These are phyloP conservation scores for Pezizomycotina sp. DNA, from an alignment of 2,329 filamentous ascomycete species.

Conservation along the genomic window DNA sequence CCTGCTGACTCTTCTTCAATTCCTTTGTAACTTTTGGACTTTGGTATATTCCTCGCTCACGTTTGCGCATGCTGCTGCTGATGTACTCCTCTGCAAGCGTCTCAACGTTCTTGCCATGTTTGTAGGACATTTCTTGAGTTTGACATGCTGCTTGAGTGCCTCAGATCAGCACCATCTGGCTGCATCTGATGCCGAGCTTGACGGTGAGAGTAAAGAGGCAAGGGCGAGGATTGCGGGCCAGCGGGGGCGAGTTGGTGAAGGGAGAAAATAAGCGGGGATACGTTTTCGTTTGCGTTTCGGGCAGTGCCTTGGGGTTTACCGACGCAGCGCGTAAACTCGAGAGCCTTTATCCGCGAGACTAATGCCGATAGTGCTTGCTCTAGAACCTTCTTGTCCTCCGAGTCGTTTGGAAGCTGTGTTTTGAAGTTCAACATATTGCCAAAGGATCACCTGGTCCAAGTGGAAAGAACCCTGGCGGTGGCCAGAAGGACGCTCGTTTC, in stretches of 20 bases:
- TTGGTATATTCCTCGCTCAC: constrained; percentile 77
- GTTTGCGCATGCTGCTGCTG: constrained; percentile 66
- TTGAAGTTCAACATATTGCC: constrained; percentile 33
- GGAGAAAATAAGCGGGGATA: too few relatives aligned
- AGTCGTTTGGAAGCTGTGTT: constrained; percentile 63
- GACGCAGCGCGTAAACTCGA: constrained; percentile 55
- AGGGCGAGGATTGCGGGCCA: too few relatives aligned
- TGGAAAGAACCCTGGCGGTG: constrained; percentile 36
- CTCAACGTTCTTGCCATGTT: constrained; percentile 60
- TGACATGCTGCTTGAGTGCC: constrained; percentile 24
- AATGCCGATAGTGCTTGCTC: constrained; percentile 72
- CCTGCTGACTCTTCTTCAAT: constrained; percentile 90
- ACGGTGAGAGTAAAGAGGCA: too few relatives aligned
- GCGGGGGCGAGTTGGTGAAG: too few relatives aligned
- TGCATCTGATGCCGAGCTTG: constrained; percentile 17
- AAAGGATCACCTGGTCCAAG: too few relatives aligned
- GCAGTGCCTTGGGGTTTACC: constrained; percentile 41
- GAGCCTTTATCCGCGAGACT: constrained; percentile 56
- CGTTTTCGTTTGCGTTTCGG: constrained; percentile 71
- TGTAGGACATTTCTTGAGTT: constrained; percentile 25
- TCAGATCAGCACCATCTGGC: constrained; percentile 21
- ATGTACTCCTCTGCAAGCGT: constrained; percentile 81
- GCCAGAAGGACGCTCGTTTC: too few relatives aligned
- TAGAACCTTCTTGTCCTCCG: constrained; percentile 57
- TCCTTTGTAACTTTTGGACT: constrained; percentile 82